A percentile compares a stretch with the other conserved stretches of the same genome.
Evolutionary conservation across 2,329 filamentous ascomycete genomes (phyloP).

Genomic region (Trichophyton verrucosum): DNA sequence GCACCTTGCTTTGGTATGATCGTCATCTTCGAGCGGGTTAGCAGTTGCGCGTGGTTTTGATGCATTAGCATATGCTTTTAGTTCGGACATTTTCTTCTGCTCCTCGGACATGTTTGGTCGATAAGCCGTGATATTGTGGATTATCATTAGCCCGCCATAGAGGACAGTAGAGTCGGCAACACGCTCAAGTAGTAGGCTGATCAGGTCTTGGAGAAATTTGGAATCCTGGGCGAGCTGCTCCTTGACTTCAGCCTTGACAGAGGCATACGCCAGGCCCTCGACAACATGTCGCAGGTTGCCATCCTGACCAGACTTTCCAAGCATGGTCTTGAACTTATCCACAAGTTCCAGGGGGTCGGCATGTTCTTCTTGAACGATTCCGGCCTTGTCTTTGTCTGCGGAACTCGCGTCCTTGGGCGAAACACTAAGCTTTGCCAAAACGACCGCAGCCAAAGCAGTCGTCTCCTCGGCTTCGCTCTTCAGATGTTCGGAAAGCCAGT

Average conservation of each 20-base stretch:
- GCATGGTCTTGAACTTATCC: conserved; percentile 40
- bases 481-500: conserved; percentile 78
- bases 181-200: conserved; percentile 37
- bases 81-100: conserved; percentile 77
- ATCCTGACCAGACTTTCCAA: conserved; percentile 27
- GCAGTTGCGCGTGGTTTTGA: conserved; percentile 46
- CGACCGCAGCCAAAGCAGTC: conserved; percentile 51
- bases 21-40: conserved; percentile 62
- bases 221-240: conserved; percentile 61
- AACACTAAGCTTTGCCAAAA: conserved; percentile 52
- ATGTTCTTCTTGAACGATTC: conserved; percentile 27
- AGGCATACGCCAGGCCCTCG: conserved; percentile 86
- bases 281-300: conserved; percentile 61
- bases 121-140: conserved; percentile 75
- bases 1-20: conserved; percentile 64
- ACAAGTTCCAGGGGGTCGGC: conserved; percentile 42
- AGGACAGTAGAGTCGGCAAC: conserved; percentile 56
- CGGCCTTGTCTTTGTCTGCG: conserved; percentile 21
- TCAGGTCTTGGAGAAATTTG: conserved; percentile 55
- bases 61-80: conserved; percentile 89
- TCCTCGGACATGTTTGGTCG: conserved; percentile 69
- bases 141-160: conserved; percentile 75
- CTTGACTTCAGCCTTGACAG: conserved; percentile 72
- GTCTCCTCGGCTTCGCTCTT: conserved; percentile 52
- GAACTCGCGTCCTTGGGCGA: conserved; percentile 21